Evolutionary conservation across 805 yeast species (phyloP).

Genomic region (Priceomyces carsonii): DNA sequence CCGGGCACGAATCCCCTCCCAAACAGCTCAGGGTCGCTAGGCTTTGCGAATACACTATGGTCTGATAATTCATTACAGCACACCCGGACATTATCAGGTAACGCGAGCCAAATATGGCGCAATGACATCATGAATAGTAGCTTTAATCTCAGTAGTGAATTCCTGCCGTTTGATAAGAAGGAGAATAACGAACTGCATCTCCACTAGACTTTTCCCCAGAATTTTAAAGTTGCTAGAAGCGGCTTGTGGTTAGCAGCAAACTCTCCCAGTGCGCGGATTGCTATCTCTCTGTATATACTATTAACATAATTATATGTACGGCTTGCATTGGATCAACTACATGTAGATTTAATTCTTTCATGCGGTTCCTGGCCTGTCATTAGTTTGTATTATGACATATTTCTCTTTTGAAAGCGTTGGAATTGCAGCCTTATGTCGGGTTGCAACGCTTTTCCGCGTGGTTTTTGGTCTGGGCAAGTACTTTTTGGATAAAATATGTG

Average conservation of each 20-base stretch:
- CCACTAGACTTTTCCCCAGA: too few relatives aligned
- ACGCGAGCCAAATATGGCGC: slow-evolving; percentile 22
- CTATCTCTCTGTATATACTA: neutral
- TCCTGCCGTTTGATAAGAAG: slow-evolving; percentile 12
- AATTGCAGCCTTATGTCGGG: too few relatives aligned
- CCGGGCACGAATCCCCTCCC: neutral
- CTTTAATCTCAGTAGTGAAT: slow-evolving; percentile 14
- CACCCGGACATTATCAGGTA: slow-evolving; percentile 15
- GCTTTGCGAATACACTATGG: slow-evolving; percentile 9
- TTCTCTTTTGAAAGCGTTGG: too few relatives aligned
- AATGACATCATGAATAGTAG: slow-evolving; percentile 13
- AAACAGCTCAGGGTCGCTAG: slow-evolving; percentile 2
- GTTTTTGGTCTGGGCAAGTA: too few relatives aligned
- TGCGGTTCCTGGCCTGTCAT: too few relatives aligned
- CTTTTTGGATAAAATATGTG: too few relatives aligned
- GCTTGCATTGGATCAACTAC: too few relatives aligned
- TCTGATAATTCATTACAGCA: slow-evolving; percentile 14
- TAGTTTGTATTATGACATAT: too few relatives aligned
- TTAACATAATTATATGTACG: too few relatives aligned
- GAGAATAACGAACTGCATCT: neutral
- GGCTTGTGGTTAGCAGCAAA: neutral
- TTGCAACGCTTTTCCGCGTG: too few relatives aligned
- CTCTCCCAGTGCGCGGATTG: neutral
- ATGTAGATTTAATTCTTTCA: too few relatives aligned
- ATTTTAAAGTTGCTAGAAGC: neutral